These are phyloP conservation scores for Protea cynaroides DNA, from an alignment of 164 flowering plant species.

Conservation along the genomic window DNA sequence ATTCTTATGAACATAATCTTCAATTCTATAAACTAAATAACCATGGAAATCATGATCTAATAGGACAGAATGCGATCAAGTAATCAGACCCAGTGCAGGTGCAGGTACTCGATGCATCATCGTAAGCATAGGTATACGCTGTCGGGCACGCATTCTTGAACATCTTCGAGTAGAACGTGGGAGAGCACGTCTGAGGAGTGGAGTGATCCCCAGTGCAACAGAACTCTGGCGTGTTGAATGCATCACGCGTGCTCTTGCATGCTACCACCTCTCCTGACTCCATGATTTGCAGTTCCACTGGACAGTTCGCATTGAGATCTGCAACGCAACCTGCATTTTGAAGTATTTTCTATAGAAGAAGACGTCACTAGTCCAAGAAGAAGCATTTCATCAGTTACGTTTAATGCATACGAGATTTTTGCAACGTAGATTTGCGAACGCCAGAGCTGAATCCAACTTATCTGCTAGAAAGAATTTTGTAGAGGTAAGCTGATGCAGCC, in stretches of 20 bases:
- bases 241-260: slow-evolving; percentile 88
- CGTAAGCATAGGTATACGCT: slow-evolving; percentile 93
- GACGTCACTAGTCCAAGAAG: slow-evolving; percentile 25
- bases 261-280: slow-evolving; percentile 54
- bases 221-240: slow-evolving; percentile 62
- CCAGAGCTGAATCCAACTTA: slow-evolving; percentile 44
- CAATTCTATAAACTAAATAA: too few relatives aligned
- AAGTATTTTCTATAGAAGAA: slow-evolving; percentile 53
- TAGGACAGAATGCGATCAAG: slow-evolving; percentile 77
- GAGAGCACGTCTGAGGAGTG: slow-evolving; percentile 67
- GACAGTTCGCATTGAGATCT: slow-evolving; percentile 72
- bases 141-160: slow-evolving; percentile 87
- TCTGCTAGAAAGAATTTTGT: slow-evolving; percentile 23
- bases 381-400: slow-evolving; percentile 38
- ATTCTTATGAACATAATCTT: too few relatives aligned
- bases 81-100: slow-evolving; percentile 83
- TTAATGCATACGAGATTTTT: slow-evolving; percentile 43
- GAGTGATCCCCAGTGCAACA: slow-evolving; percentile 81
- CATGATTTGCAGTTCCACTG: slow-evolving; percentile 52
- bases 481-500: slow-evolving; percentile 55
- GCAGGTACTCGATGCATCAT: slow-evolving; percentile 77
- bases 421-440: slow-evolving; percentile 77
- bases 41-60: slow-evolving; percentile 1
- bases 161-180: slow-evolving; percentile 61
- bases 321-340: slow-evolving; percentile 74